Evolutionary conservation across 495 filamentous ascomycete species (phyloP).

Genomic region (Neurospora sp.): DNA sequence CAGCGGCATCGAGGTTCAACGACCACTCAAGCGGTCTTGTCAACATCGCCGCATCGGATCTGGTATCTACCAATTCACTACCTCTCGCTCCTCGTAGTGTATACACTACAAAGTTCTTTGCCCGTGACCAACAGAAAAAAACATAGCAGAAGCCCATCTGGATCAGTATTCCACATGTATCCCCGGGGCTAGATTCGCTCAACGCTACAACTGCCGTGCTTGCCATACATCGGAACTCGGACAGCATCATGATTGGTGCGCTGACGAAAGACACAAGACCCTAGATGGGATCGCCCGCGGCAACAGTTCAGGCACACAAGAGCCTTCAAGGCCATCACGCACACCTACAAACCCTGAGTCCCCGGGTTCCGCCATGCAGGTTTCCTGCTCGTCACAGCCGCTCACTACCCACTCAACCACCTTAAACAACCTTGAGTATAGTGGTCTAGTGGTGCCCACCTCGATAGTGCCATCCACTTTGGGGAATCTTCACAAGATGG

Average conservation of each 20-base stretch:
- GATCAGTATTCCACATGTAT: neutral
- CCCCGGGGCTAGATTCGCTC: neutral
- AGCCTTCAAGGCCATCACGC: neutral
- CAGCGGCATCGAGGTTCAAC: neutral
- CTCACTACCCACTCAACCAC: neutral
- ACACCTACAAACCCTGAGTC: neutral
- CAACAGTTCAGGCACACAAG: conserved; percentile 1
- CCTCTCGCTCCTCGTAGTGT: neutral
- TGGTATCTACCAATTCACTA: too few species aligned
- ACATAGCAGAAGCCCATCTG: neutral
- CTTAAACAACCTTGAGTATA: neutral
- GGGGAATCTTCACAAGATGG: conserved; percentile 2
- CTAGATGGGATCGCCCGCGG: neutral
- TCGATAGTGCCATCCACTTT: conserved; percentile 4
- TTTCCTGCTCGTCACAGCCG: neutral
- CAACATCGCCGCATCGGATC: neutral
- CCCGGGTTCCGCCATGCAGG: conserved; percentile 1
- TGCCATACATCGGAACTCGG: neutral
- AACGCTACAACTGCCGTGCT: neutral
- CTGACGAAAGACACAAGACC: neutral
- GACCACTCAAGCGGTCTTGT: neutral
- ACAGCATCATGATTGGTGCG: neutral
- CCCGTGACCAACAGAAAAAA: neutral
- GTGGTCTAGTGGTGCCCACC: neutral
- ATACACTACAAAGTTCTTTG: neutral